phyloP scores from a whole-genome alignment of 2,329 filamentous ascomycete genomes.

The Dryadomyces quercus-mongolicae region DNA sequence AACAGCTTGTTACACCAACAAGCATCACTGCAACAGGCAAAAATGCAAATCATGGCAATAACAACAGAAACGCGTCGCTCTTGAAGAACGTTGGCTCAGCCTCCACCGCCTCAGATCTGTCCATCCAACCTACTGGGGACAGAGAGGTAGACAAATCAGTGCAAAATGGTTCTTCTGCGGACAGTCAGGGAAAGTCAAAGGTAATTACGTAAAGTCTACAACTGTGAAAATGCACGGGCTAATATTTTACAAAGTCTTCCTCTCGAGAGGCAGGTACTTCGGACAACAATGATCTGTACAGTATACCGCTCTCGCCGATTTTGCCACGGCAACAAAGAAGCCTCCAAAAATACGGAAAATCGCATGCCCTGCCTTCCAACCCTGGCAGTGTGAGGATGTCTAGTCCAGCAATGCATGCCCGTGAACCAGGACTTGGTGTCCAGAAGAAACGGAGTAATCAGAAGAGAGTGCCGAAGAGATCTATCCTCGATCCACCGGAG shows the following conservation, averaged over 20 bases:
- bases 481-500: neutral
- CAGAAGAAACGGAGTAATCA: neutral
- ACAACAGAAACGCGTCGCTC: neutral
- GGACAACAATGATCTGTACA: neutral
- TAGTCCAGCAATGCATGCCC: neutral
- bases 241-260: neutral
- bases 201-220: neutral
- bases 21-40: too few species aligned
- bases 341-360: too few species aligned
- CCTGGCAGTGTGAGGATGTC: neutral
- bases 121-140: too few species aligned
- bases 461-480: slow-evolving; percentile 1
- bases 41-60: neutral
- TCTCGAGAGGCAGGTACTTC: neutral
- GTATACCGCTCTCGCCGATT: neutral
- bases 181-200: neutral
- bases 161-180: too few species aligned
- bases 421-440: neutral
- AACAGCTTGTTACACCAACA: too few species aligned
- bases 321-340: neutral
- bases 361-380: neutral
- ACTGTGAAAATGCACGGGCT: neutral
- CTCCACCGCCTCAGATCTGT: neutral
- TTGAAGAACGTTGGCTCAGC: neutral
- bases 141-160: too few species aligned